phyloP scores from a whole-genome alignment of 495 filamentous ascomycete genomes.

The Annulohypoxylon bovei region DNA sequence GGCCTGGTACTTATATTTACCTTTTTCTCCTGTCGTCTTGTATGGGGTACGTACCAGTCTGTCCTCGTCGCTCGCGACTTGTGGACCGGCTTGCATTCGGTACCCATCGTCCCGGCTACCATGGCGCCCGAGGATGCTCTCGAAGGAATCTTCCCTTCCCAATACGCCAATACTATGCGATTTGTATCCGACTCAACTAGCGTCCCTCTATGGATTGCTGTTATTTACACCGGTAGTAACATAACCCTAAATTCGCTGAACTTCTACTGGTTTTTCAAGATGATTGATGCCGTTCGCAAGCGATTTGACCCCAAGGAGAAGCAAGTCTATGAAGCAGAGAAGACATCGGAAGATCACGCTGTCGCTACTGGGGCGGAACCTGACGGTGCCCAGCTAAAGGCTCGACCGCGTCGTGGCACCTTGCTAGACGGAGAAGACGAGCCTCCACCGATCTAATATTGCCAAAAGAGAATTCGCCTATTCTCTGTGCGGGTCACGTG shows the following conservation, averaged over 20 bases:
- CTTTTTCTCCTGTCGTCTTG: constrained; percentile 89
- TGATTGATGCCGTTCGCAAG: constrained; percentile 91
- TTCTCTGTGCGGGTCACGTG: neutral
- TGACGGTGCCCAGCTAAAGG: constrained; percentile 22
- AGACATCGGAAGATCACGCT: constrained; percentile 21
- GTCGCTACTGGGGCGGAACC: constrained; percentile 24
- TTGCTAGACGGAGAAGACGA: constrained; percentile 47
- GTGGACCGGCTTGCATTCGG: constrained; percentile 66
- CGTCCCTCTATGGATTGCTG: constrained; percentile 83
- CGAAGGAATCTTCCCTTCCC: constrained; percentile 44
- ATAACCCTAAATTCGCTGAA: constrained; percentile 85
- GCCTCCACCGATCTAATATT: constrained; percentile 43
- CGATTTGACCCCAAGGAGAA: constrained; percentile 74
- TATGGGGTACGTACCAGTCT: constrained; percentile 91
- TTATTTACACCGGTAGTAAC: constrained; percentile 80
- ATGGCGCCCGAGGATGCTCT: constrained; percentile 44
- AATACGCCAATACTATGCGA: constrained; percentile 56
- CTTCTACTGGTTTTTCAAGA: constrained; percentile 96
- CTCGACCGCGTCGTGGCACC: constrained; percentile 40
- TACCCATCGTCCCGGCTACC: constrained; percentile 46
- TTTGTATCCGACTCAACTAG: constrained; percentile 56
- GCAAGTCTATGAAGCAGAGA: constrained; percentile 35
- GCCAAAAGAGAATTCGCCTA: neutral
- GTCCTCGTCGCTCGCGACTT: constrained; percentile 81
- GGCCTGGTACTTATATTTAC: constrained; percentile 48